Conservation (phyloP, 2,329 filamentous ascomycete genomes). For the Trichoderma cornu-damae region DNA sequence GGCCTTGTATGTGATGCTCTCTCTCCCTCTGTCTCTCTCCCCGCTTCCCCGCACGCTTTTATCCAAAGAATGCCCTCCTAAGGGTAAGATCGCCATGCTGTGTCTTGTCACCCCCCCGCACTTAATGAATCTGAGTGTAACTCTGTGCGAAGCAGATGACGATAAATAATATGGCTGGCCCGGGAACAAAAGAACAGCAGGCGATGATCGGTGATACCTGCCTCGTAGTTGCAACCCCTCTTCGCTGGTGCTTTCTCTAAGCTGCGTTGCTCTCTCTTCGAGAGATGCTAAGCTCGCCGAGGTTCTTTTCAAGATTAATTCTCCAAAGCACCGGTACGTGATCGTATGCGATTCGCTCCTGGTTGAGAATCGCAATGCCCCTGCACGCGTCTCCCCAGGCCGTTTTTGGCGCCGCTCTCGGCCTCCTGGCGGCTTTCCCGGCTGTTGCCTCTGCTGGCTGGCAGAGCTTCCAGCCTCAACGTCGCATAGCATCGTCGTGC, state of each 20-base stretch:
- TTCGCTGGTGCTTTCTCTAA: not conserved
- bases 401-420: slow-evolving; percentile 2
- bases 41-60: slow-evolving; percentile 17
- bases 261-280: not conserved
- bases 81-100: slow-evolving; percentile 4
- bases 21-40: not conserved
- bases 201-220: slow-evolving; percentile 7
- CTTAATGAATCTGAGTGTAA: slow-evolving; percentile 14
- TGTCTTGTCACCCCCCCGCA: not conserved
- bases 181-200: not conserved
- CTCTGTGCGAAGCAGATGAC: slow-evolving; percentile 5
- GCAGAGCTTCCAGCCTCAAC: slow-evolving; percentile 14
- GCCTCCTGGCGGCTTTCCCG: slow-evolving; percentile 16
- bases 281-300: not conserved
- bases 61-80: slow-evolving; percentile 2
- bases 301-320: not conserved
- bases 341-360: not conserved
- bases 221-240: slow-evolving; percentile 1
- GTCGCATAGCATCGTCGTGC: slow-evolving; percentile 23
- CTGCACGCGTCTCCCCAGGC: slow-evolving; percentile 4
- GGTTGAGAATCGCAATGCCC: not conserved
- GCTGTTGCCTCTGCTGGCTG: not conserved
- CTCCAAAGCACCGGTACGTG: not conserved
- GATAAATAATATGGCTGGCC: slow-evolving; percentile 15
- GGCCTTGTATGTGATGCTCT: slow-evolving; percentile 3